Percentiles rank a stretch among this genome's conserved stretches.
Conservation (phyloP, 495 filamentous ascomycete genomes). For the Penicillium chermesinum region DNA sequence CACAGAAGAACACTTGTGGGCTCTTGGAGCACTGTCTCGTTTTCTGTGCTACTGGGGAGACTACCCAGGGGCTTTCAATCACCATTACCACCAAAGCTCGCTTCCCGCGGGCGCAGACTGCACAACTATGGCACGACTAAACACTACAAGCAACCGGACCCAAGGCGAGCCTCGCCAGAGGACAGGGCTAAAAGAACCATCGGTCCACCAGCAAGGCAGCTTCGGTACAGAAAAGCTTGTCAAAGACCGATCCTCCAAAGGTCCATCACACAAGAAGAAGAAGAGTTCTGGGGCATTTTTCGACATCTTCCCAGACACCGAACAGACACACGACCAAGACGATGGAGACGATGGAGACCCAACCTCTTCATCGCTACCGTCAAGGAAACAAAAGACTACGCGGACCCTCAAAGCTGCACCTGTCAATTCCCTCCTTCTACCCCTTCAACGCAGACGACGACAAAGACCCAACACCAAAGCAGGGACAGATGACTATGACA, state of each 20-base stretch:
- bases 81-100: too few relatives aligned
- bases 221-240: background rate
- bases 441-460: constrained; percentile 19
- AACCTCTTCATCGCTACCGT: constrained; percentile 4
- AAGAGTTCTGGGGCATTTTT: constrained; percentile 20
- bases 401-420: constrained; percentile 26
- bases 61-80: background rate
- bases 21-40: background rate
- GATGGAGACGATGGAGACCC: constrained; percentile 1
- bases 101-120: background rate
- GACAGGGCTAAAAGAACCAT: background rate
- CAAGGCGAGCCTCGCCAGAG: background rate
- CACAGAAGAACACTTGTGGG: too few relatives aligned
- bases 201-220: background rate
- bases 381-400: constrained; percentile 20
- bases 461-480: constrained; percentile 22
- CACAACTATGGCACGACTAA: constrained; percentile 7
- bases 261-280: constrained; percentile 8
- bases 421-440: constrained; percentile 35
- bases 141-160: background rate
- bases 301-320: constrained; percentile 33
- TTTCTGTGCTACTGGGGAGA: background rate
- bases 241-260: background rate
- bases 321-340: constrained; percentile 13
- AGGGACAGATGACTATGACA: constrained; percentile 36